Evolutionary conservation across 2,329 filamentous ascomycete genomes (phyloP).

Genomic region (Stagonosporopsis tanaceti): DNA sequence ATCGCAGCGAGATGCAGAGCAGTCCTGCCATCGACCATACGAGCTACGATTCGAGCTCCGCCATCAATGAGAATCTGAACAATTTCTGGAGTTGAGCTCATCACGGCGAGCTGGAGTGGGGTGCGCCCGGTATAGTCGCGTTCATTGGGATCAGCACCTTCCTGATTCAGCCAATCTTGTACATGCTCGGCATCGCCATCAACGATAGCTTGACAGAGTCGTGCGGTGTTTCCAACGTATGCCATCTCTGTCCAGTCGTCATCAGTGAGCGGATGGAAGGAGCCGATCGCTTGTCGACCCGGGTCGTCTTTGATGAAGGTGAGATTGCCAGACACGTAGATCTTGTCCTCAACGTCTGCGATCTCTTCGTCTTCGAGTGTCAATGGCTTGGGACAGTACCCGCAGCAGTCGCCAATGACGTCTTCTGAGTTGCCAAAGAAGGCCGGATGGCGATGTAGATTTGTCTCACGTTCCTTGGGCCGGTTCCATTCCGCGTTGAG

Average conservation of each 20-base stretch:
- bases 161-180: slow-evolving; percentile 71
- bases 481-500: slow-evolving; percentile 88
- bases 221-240: slow-evolving; percentile 80
- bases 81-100: slow-evolving; percentile 72
- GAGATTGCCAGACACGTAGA: slow-evolving; percentile 77
- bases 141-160: slow-evolving; percentile 73
- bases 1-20: slow-evolving; percentile 83
- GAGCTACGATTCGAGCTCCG: slow-evolving; percentile 75
- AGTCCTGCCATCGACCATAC: slow-evolving; percentile 80
- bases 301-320: slow-evolving; percentile 82
- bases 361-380: slow-evolving; percentile 76
- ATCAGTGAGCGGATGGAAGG: slow-evolving; percentile 81
- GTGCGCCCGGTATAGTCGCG: slow-evolving; percentile 70
- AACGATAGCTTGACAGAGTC: slow-evolving; percentile 82
- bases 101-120: slow-evolving; percentile 78
- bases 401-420: slow-evolving; percentile 82
- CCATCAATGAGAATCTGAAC: slow-evolving; percentile 75
- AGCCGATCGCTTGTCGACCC: slow-evolving; percentile 75
- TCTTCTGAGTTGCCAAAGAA: slow-evolving; percentile 79
- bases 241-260: slow-evolving; percentile 93
- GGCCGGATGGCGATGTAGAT: slow-evolving; percentile 83
- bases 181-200: slow-evolving; percentile 76
- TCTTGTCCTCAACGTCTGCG: slow-evolving; percentile 75
- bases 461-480: slow-evolving; percentile 74
- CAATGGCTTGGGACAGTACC: slow-evolving; percentile 73